Conservation (phyloP, 176 grass and related monocot genomes). For the Panicum miliaceum region DNA sequence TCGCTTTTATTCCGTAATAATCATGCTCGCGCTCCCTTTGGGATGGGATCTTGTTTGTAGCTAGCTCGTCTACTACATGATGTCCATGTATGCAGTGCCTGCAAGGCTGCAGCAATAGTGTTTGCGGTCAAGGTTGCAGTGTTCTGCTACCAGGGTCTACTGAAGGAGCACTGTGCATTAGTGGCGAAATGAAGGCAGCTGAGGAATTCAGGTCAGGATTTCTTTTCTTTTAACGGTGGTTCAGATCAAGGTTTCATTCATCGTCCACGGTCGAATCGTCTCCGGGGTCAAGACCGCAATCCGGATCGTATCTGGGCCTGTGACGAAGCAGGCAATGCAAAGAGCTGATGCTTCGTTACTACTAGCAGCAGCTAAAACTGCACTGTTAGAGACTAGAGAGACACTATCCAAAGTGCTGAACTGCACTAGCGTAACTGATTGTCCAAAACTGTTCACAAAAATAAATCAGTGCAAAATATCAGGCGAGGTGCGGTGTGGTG, state of each 20-base stretch:
- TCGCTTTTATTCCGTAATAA: constrained; percentile 44
- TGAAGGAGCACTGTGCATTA: too few species aligned
- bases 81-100: neutral
- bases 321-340: neutral
- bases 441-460: neutral
- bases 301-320: neutral
- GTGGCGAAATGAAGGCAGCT: neutral
- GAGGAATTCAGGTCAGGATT: neutral
- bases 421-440: neutral
- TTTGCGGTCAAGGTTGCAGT: neutral
- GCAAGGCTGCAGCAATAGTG: neutral
- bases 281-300: constrained; percentile 23
- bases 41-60: neutral
- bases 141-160: neutral
- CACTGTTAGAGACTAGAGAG: neutral
- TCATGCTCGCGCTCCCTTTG: neutral
- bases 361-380: neutral
- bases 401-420: neutral
- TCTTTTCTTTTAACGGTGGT: neutral
- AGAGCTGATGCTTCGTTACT: neutral
- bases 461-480: neutral
- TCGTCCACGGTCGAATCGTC: neutral
- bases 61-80: neutral
- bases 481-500: too few species aligned
- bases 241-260: constrained; percentile 13